These are phyloP conservation scores for Mucor piriformis DNA, from an alignment of 371 early-diverging fungal species.

Conservation along the genomic window DNA sequence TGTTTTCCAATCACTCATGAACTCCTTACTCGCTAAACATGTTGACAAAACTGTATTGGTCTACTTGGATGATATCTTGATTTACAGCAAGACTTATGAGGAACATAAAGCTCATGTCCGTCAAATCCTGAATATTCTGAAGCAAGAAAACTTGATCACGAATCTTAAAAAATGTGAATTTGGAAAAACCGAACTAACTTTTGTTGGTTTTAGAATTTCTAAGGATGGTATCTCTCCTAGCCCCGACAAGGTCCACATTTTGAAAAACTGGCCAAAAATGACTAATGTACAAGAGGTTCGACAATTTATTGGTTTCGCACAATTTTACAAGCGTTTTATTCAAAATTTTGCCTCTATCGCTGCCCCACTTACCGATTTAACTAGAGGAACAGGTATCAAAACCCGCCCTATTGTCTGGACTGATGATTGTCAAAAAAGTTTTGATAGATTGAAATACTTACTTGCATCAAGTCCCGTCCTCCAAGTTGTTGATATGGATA, in stretches of 20 bases:
- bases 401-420: too few species aligned
- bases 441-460: too few species aligned
- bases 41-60: constrained; percentile 41
- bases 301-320: constrained; percentile 34
- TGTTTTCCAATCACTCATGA: constrained; percentile 46
- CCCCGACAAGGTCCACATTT: constrained; percentile 28
- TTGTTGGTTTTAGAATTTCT: constrained; percentile 45
- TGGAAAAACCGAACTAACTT: constrained; percentile 32
- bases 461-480: too few species aligned
- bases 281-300: constrained; percentile 38
- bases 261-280: constrained; percentile 43
- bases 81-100: constrained; percentile 46
- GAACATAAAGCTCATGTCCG: constrained; percentile 50
- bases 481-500: too few species aligned
- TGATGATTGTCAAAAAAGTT: too few species aligned
- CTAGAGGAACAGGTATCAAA: too few species aligned
- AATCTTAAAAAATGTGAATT: constrained; percentile 57
- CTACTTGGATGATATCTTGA: constrained; percentile 64
- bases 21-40: constrained; percentile 29
- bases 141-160: constrained; percentile 32
- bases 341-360: constrained; percentile 35
- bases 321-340: constrained; percentile 41
- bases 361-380: too few species aligned
- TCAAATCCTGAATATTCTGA: constrained; percentile 26
- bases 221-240: constrained; percentile 30